These are phyloP conservation scores for Paratinospora sagittata DNA, from an alignment of 164 flowering plant genomes.

Conservation along the genomic window DNA sequence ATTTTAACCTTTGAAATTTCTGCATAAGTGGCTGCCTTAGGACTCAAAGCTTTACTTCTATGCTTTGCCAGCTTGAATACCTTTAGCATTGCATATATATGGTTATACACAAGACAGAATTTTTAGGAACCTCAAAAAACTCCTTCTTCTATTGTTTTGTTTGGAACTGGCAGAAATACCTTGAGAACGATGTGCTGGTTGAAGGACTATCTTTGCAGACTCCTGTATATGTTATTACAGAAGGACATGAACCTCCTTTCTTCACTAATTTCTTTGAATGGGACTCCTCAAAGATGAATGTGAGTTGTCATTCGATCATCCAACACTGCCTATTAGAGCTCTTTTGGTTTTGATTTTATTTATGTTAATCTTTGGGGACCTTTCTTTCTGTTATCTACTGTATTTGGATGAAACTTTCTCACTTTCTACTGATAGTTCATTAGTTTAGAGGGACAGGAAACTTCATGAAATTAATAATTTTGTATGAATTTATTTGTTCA, in stretches of 20 bases:
- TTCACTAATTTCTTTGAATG: constrained; percentile 66
- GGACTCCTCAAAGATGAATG: constrained; percentile 53
- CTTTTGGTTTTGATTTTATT: neutral
- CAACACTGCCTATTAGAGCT: neutral
- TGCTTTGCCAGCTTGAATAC: neutral
- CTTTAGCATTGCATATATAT: neutral
- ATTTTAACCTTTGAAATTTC: no score
- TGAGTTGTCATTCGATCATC: constrained; percentile 25
- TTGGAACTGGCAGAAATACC: constrained; percentile 50
- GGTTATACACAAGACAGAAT: neutral
- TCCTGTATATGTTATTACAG: constrained; percentile 53
- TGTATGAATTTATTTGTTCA: constrained; percentile 19
- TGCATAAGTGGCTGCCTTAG: no score
- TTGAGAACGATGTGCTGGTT: constrained; percentile 40
- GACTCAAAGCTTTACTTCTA: no score
- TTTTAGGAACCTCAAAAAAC: neutral
- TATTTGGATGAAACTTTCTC: neutral
- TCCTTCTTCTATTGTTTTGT: neutral
- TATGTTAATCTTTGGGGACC: neutral
- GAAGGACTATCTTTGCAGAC: constrained; percentile 44
- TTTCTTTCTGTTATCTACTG: neutral
- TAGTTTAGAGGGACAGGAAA: neutral
- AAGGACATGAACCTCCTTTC: constrained; percentile 65
- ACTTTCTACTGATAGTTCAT: neutral
- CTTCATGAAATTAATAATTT: neutral